Evolutionary conservation across 345 rosid genomes (phyloP).

Genomic region (Viola odorata): DNA sequence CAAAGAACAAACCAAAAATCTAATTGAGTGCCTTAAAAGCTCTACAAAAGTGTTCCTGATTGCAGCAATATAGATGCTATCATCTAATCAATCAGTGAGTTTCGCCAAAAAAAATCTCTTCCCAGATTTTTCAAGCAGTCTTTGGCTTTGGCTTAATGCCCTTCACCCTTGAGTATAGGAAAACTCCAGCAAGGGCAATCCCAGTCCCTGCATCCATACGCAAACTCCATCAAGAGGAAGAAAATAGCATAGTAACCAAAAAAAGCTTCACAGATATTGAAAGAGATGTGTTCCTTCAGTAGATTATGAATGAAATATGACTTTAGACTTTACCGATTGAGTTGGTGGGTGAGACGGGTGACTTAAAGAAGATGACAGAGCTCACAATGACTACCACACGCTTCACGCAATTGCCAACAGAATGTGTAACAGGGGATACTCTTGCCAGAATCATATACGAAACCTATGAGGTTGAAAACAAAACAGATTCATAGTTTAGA

Average conservation of each 20-base stretch:
- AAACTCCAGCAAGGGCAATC: conserved; percentile 89
- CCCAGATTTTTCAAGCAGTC: conserved; percentile 37
- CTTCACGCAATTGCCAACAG: conserved; percentile 99
- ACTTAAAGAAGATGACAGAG: conserved; percentile 83
- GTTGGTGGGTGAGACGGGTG: conserved; percentile 79
- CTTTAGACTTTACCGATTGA: conserved; percentile 55
- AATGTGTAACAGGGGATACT: conserved; percentile 96
- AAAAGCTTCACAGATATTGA: too few relatives aligned
- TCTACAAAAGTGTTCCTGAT: conserved; percentile 14
- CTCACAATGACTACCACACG: conserved; percentile 99
- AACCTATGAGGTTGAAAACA: conserved; percentile 46
- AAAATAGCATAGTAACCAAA: not conserved
- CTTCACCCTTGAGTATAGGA: conserved; percentile 91
- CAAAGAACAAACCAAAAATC: not conserved
- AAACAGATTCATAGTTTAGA: not conserved
- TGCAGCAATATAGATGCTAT: not conserved
- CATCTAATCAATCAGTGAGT: conserved; percentile 1
- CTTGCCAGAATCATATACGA: conserved; percentile 93
- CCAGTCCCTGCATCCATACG: conserved; percentile 62
- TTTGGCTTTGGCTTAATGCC: conserved; percentile 82
- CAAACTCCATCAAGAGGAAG: not conserved
- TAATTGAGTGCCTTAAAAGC: conserved; percentile 12
- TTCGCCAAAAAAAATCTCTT: conserved; percentile 3
- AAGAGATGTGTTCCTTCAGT: too few relatives aligned
- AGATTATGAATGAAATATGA: too few relatives aligned